Evolutionary conservation across 1,139 yeast genomes (phyloP), one percentile per base, ranked within the genome.

Genomic region (Candida labiduridarum): DNA sequence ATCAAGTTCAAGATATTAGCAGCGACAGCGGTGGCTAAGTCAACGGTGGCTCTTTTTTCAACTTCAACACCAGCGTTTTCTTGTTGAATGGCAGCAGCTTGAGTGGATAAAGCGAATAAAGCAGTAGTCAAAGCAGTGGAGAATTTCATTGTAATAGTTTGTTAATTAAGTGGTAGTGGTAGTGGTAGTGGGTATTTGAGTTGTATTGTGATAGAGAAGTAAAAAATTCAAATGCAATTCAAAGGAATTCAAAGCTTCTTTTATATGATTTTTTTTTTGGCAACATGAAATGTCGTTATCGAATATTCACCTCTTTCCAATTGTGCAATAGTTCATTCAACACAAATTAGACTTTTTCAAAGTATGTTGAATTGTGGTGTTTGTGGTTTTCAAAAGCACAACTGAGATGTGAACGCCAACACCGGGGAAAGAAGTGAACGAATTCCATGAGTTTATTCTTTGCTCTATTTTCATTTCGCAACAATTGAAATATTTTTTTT

Each of bases 71-170:
- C 14, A 22, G 9, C 27, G 7, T 15, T 14, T 16, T 39, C 40
- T 31, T 19, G 48, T 31, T 19, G 38, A 9, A 45, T 45, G 33
- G 25, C 42, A 31, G 43, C 43, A 40, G 48, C 48, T 39, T 45
- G 44, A 22, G 48, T 31, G 22, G 44, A 39, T 33, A 45, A 39
- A 40, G 44, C 48, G 27, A 39, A 39, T 31, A 40, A 40, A 39
- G 40, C 48, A 10, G 33, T 22, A 14, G 44, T 14, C 15, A 45
- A 39, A 25, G 34, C 12, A 33, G 40, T 33, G 27, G 43, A 38
- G 34, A 45, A 39, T 45, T 30, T 40, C 48, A 45, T 45, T 39
- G 35, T 35, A 5, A 11, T 31, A 14, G 16, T 10, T 44, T 15
- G 27, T 10, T 25, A 25, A 34, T n/a, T 31, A 22, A 18, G n/a